A percentile compares a stretch with the other conserved stretches of the same genome.
phyloP scores from a whole-genome alignment of 225 moss, liverwort and hornwort species.

The Sphagnum contortum region DNA sequence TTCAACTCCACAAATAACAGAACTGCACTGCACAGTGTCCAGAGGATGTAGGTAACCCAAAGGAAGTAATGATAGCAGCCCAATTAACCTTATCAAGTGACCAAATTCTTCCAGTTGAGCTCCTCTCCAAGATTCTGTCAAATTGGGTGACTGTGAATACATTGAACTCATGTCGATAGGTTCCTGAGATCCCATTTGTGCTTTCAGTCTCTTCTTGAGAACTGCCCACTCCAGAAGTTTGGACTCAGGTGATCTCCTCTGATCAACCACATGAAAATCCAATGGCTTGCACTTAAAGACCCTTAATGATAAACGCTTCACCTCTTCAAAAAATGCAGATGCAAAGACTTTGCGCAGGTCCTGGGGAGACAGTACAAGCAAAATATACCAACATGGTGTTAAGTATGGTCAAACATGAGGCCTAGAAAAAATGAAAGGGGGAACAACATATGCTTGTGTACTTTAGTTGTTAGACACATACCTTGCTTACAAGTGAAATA shows the following conservation, averaged over 20 bases:
- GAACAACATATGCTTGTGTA: no score
- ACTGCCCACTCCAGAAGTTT: no score
- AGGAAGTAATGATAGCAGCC: constrained; percentile 49
- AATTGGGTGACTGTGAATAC: no score
- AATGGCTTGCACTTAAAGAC: constrained; percentile 24
- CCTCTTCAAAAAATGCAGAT: constrained; percentile 57
- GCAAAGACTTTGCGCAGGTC: constrained; percentile 54
- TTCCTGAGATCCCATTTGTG: constrained; percentile 9
- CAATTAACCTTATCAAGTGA: constrained; percentile 43
- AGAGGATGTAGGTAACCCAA: constrained; percentile 20
- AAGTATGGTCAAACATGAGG: no score
- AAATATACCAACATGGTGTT: background rate
- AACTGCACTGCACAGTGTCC: constrained; percentile 14
- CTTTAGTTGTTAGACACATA: no score
- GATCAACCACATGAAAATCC: background rate
- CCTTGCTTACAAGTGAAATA: no score
- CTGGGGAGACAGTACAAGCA: constrained; percentile 22
- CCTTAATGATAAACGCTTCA: constrained; percentile 26
- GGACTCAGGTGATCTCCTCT: no score
- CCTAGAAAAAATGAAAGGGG: no score
- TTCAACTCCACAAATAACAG: constrained; percentile 21
- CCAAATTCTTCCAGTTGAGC: constrained; percentile 31
- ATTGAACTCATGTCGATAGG: no score
- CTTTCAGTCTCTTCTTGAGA: constrained; percentile 6
- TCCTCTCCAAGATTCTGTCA: constrained; percentile 8